Base-by-base conservation (phyloP, 352 stramenopile genomes). In the Phytophthora ohioensis region DNA sequence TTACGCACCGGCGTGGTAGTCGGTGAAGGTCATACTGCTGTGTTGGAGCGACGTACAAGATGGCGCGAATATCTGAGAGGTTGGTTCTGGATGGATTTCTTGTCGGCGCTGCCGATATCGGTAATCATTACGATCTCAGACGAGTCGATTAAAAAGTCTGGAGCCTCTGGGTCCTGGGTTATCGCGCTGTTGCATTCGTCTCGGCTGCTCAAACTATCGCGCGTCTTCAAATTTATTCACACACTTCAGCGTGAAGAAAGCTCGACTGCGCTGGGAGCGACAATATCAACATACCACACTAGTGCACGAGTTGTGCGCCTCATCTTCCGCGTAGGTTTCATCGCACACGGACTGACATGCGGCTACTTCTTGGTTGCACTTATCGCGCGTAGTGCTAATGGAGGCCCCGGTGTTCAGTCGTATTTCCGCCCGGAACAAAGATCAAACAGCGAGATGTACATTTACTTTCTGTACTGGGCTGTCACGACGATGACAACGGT, bases 191-290 rank as follows among this genome's bases (percentile, higher is more conserved):
- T 92, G 4, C 82, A 91, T 32, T 75, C 90, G 1, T 76, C 95
- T 4, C 84, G 92, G 0, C 47, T 98, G 27, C 59, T 98, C 9
- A 97, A 97, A 69, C 79, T 98, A 12, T 68, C 86, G 30, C 88
- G 92, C 1, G 76, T 98, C 17, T 79, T 98, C 59, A 97, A 97
- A 69, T 81, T 97, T 6, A 78, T 92, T 8, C 90, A 90, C 45
- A 88, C 80, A 0, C 64, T 93, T 41, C 79, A 81, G 11, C 79
- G 76, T 4, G 77, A 83, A 43, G 71, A 90, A 62, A 82, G 73
- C n/a, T 77, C 84, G 27, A 85, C 77, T 7, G 74, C 69, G 1
- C 21, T 77, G 13, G 69, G 69, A 2, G 53, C 58, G 17, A 43
- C 69, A 4, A 66, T 82, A 5, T 75, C 71, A 5, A 65, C 83